phyloP scores from a whole-genome alignment of 2,329 filamentous ascomycete genomes.

The Geosmithia morbida region DNA sequence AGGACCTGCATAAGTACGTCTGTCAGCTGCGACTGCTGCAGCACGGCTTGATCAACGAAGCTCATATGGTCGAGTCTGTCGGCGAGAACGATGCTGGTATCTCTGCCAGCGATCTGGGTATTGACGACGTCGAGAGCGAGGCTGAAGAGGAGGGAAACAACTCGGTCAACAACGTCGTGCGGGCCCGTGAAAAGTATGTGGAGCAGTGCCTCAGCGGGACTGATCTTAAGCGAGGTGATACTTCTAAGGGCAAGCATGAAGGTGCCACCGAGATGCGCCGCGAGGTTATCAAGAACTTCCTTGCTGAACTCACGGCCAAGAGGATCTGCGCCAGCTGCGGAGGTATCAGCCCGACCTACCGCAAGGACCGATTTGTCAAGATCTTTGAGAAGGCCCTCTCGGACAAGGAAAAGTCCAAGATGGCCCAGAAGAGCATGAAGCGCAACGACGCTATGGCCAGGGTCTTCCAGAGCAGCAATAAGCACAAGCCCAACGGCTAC shows the following conservation, averaged over 20 bases:
- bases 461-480: conserved; percentile 17
- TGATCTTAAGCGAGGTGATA: conserved; percentile 30
- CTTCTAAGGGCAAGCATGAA: conserved; percentile 61
- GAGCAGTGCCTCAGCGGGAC: conserved; percentile 53
- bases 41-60: conserved; percentile 64
- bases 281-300: conserved; percentile 65
- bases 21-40: conserved; percentile 81
- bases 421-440: conserved; percentile 55
- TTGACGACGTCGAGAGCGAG: conserved; percentile 31
- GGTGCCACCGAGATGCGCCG: conserved; percentile 65
- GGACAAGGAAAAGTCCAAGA: conserved; percentile 61
- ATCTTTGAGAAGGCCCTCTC: conserved; percentile 77
- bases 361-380: conserved; percentile 85
- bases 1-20: conserved; percentile 61
- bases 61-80: conserved; percentile 39
- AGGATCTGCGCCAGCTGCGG: conserved; percentile 54
- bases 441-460: conserved; percentile 53
- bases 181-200: conserved; percentile 52
- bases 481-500: conserved; percentile 24
- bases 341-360: conserved; percentile 66
- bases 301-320: conserved; percentile 54
- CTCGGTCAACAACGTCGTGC: conserved; percentile 34
- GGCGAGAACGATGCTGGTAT: conserved; percentile 27
- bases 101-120: conserved; percentile 17
- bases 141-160: conserved; percentile 49